Evolutionary conservation across 371 early-diverging fungal genomes (phyloP), one percentile per base, ranked within the genome.

Genomic region (Mucor piriformis): DNA sequence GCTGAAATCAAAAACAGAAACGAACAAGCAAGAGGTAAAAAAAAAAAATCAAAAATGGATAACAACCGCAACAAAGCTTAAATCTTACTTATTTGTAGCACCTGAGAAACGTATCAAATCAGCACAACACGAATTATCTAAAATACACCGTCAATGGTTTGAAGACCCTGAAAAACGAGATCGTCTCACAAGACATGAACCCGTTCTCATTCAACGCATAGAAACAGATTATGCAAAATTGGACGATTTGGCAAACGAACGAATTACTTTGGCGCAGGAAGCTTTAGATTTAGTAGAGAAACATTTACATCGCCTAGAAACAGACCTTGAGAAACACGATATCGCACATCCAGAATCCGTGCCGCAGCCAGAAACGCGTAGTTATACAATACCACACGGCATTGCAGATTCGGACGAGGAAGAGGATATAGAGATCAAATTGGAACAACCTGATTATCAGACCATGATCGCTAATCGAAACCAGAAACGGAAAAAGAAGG

Each of bases 1-100:
- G 72, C 79, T 34, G 79, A 79, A 67, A 72, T 79, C 27, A 61
- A 64, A 47, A 76, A 72, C 48, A 54, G 73, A 52, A 58, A 76
- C 44, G 74, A 79, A 38, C 66, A 70, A 46, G 64, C 70, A 18
- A 64, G 70, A 69, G 66, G 79, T 64, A 69, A 49, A 5, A 34
- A 5, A 2, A 34, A 33, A 11, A 37, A 16, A 24, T 12, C 34
- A 40, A 12, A 27, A 11, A 37, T 21, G 2, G 7, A 33, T 34
- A 23, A n/a, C 18, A 35, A n/a, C n/a, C n/a, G n/a, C n/a, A 1
- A 18, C 18, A 11, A 7, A 23, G 8, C 23, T 24, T 23, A 21
- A 18, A 44, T 11, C 23, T 13, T 15, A 15, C 25, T 13, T 16
- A 18, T 38, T 38, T 38, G 15, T 48, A 78, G 76, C 59, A 27